Evolutionary conservation across 73 alveolate genomes (phyloP), one percentile per base, ranked within the genome.

Genomic region (Paramecium caudatum): DNA sequence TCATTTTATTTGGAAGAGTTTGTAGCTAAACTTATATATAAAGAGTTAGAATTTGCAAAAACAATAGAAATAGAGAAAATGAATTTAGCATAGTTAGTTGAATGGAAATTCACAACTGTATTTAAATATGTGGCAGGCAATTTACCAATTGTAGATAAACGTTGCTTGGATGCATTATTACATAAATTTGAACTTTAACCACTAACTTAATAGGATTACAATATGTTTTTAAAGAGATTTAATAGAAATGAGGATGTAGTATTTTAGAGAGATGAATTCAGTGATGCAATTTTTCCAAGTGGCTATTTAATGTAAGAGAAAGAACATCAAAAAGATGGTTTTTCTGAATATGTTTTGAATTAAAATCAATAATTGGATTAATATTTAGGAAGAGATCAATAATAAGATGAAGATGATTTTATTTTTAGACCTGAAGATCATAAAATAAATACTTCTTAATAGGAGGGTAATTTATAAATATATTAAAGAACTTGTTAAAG

Each of bases 221-320:
- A n/a, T 15, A 74, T 74, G 88, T 74, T 74, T 74, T 13, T 74
- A 19, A 43, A 36, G 69, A 74, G 88, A 41, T 74, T 74, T 45
- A 74, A 74, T 74, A 74, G 88, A 19, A 74, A 74, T 74, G 88
- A 74, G 6, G 88, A 74, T 21, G 8, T 0, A 10, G 19, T 74
- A 10, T 4, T 74, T 8, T 74, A 74, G 32, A 36, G 55, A 45
- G 88, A 74, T 45, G 88, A 74, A 23, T 74, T 74, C 21, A 74
- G 65, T 17, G 88, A 74, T 74, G 88, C 88, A 41, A 74, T 74
- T 12, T 74, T 74, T 13, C 88, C 88, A 41, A 74, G 88, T 21
- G 55, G 65, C 17, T 45, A 74, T 17, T 74, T 74, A 7, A 41
- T 74, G 9, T 15, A 30, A 17, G 69, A 74, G 19, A 0, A 34